Conservation (phyloP, 768 basidiomycete genomes). For the Glaciozyma martinii region DNA sequence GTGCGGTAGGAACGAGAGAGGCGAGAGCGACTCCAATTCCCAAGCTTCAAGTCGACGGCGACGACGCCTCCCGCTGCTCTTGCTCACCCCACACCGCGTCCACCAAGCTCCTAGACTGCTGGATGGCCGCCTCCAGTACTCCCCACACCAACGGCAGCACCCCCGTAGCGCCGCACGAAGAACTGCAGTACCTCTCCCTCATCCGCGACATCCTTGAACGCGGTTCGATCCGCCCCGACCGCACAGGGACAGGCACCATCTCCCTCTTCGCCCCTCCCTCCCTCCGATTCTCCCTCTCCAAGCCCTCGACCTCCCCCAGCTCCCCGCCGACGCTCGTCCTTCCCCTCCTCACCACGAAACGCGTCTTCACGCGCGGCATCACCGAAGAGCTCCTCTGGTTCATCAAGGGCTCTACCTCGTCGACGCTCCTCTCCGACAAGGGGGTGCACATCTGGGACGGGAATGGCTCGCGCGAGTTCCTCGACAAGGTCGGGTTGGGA, state of each 20-base stretch:
- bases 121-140: not conserved
- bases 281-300: slow-evolving; percentile 74
- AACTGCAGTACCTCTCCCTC: slow-evolving; percentile 78
- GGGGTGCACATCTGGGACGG: slow-evolving; percentile 98
- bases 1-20: too few species aligned
- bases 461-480: slow-evolving; percentile 78
- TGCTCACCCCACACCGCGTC: too few species aligned
- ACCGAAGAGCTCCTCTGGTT: slow-evolving; percentile 95
- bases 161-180: slow-evolving; percentile 46
- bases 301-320: not conserved
- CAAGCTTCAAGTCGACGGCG: too few species aligned
- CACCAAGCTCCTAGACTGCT: too few species aligned
- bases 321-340: slow-evolving; percentile 46
- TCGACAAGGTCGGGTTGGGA: slow-evolving; percentile 72
- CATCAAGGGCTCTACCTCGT: slow-evolving; percentile 71
- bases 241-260: slow-evolving; percentile 89
- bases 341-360: slow-evolving; percentile 89
- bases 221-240: slow-evolving; percentile 73
- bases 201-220: slow-evolving; percentile 63
- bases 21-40: too few species aligned
- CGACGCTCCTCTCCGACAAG: slow-evolving; percentile 60
- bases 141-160: not conserved
- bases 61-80: too few species aligned
- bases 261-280: slow-evolving; percentile 85
- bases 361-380: slow-evolving; percentile 84